These are phyloP conservation scores for Aureobasidium leucospermi DNA, from an alignment of 2,329 filamentous ascomycete species.

Conservation along the genomic window DNA sequence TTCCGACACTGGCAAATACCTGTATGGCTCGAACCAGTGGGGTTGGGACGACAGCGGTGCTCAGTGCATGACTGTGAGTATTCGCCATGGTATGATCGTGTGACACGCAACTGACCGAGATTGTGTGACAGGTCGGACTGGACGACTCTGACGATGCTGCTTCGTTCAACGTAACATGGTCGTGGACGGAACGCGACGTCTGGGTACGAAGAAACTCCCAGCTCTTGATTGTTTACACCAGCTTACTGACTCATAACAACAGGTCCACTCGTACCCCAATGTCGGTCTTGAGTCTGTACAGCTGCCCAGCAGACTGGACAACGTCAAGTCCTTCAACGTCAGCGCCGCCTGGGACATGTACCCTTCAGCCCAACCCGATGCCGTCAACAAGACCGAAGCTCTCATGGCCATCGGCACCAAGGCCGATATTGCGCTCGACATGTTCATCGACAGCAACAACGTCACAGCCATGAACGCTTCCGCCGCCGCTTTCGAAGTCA, in stretches of 20 bases:
- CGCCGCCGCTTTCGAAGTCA: conserved; percentile 13
- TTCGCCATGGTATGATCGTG: not conserved
- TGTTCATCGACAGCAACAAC: conserved; percentile 11
- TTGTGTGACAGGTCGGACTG: conserved; percentile 3
- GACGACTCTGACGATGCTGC: conserved; percentile 11
- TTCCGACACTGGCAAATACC: conserved; percentile 9
- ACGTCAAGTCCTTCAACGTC: conserved; percentile 12
- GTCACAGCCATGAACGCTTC: conserved; percentile 5
- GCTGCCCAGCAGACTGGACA: conserved; percentile 6
- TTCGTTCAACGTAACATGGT: conserved; percentile 12
- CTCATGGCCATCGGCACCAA: conserved; percentile 1
- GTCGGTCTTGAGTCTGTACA: conserved; percentile 6
- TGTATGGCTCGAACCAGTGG: conserved; percentile 12
- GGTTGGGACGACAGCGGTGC: conserved; percentile 12
- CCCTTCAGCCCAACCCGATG: not conserved
- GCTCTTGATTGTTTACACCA: not conserved
- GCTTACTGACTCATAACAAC: not conserved
- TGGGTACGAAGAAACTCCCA: conserved; percentile 6
- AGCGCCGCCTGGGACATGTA: conserved; percentile 11
- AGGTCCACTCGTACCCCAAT: conserved; percentile 14
- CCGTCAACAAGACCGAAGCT: conserved; percentile 5
- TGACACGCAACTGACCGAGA: not conserved
- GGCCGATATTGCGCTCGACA: conserved; percentile 14
- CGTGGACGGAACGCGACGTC: conserved; percentile 8
- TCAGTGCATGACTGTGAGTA: conserved; percentile 13